Base-by-base conservation (phyloP, 2,329 filamentous ascomycete species). In the Rasamsonia emersonii region DNA sequence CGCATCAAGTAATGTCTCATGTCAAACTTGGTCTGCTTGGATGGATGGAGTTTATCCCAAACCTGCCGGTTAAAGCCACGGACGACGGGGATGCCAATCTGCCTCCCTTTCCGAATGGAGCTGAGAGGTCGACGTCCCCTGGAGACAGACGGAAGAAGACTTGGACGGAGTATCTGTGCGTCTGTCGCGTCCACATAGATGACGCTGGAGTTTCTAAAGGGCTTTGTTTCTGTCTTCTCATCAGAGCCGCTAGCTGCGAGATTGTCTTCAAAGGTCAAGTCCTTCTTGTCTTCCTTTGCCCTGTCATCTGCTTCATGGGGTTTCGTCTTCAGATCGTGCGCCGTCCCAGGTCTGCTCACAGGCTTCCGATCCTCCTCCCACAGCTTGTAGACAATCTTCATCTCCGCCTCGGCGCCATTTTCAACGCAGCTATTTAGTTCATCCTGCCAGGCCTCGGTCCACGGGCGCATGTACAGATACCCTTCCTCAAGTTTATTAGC, bases 401-500 rank as follows among this genome's bases (percentile, higher is more conserved):
- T 81, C 58, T 98, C 91, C 1, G 89, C 91, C 7, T 81, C 68
- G 1, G 89, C 79, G 1, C 91, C 91, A 36, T 95, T 85, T 30
- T 94, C 85, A 4, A 94, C 70, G 4, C 91, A 93, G 56, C 86
- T 93, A 42, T 81, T 78, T 5, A 98, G 65, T 58, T 98, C 89
- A 49, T 95, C 88, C 32, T 72, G 73, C 86, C 91, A 98, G 1
- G 89, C 94, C 46, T 91, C 77, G 2, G 83, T 86, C 80, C 89
- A 94, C 0, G 86, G 85, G 33, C 78, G 79, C 30, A 96, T 66
- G 49, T 93, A 85, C 35, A 81, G 67, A 52, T 93, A 98, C 4
- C 89, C 88, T n/a, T 78, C 73, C 55, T 98, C 91, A 1, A 98
- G 70, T 56, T 88, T 86, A 47, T 96, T 98, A 6, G 91, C 86